Evolutionary conservation across 2,329 filamentous ascomycete genomes (phyloP), one percentile per base, ranked within the genome.

Genomic region (Fusarium anguioides): DNA sequence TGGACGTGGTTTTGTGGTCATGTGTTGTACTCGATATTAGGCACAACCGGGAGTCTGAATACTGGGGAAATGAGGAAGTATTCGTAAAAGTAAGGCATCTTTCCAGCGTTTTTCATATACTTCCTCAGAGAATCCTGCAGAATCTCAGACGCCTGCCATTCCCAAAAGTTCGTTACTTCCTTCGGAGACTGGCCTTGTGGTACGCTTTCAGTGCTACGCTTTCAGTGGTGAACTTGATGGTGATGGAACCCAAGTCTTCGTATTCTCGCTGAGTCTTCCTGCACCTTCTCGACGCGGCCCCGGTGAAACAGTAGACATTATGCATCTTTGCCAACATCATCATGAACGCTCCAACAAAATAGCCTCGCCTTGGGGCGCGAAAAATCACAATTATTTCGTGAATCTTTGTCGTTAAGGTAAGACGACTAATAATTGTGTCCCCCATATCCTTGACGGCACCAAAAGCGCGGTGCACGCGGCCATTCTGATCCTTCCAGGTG

Each of bases 141-240:
- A 15, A 10, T 24, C 18, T 58, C 52, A 3, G 47, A 7, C 2
- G 64, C 14, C 4, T 60, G 47, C 4, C 51, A 68, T 35, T 65
- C 60, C 60, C 60, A 68, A 18, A 68, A 68, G 23, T 60, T 60
- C 50, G 64, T 61, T n/a, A 45, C 26, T 15, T 68, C 49, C 8
- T 48, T 56, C 7, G 11, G 17, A 6, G 54, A 47, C 36, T 68
- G 65, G 8, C 50, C 27, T 1, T 46, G 31, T 37, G 56, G 45
- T 6, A 20, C 10, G 11, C 6, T 9, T 27, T 65, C 60, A 5
- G 64, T n/a, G n/a, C n/a, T n/a, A n/a, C n/a, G n/a, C n/a, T n/a
- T n/a, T n/a, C n/a, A n/a, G n/a, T 65, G 3, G 44, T 29, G 9
- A 68, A 68, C 2, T 4, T 21, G 40, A 65, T 37, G 1, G 40